These are phyloP conservation scores for Metschnikowia lachancei DNA, from an alignment of 805 yeast species.

Conservation along the genomic window DNA sequence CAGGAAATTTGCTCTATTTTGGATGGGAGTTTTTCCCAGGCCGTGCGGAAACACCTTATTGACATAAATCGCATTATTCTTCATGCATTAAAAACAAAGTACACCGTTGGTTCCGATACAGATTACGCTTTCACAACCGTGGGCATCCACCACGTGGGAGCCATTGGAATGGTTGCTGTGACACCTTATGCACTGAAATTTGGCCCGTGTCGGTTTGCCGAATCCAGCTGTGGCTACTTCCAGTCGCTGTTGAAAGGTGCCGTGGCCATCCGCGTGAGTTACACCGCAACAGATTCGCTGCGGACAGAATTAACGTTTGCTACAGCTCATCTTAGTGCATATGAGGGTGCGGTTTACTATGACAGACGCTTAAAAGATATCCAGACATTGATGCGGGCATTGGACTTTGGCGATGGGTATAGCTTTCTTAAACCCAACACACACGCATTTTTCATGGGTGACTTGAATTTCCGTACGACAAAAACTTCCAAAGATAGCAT, in stretches of 20 bases:
- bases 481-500: conserved; percentile 18
- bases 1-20: conserved; percentile 60
- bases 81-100: conserved; percentile 33
- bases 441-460: conserved; percentile 79
- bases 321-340: conserved; percentile 71
- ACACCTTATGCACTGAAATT: conserved; percentile 42
- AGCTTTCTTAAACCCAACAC: conserved; percentile 49
- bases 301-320: conserved; percentile 56
- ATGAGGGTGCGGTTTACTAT: conserved; percentile 57
- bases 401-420: conserved; percentile 58
- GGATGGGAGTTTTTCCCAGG: conserved; percentile 47
- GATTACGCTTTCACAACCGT: conserved; percentile 40
- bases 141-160: conserved; percentile 50
- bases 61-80: conserved; percentile 35
- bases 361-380: conserved; percentile 54
- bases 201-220: conserved; percentile 26
- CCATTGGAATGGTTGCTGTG: conserved; percentile 53
- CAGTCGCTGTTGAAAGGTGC: conserved; percentile 75
- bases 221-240: conserved; percentile 53
- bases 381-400: conserved; percentile 45
- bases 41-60: conserved; percentile 38
- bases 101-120: conserved; percentile 18
- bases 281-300: conserved; percentile 18
- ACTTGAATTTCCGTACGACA: conserved; percentile 71
- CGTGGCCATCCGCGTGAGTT: conserved; percentile 54